Base-by-base conservation (phyloP, 495 filamentous ascomycete species). In the Diplogelasinospora grovesii region DNA sequence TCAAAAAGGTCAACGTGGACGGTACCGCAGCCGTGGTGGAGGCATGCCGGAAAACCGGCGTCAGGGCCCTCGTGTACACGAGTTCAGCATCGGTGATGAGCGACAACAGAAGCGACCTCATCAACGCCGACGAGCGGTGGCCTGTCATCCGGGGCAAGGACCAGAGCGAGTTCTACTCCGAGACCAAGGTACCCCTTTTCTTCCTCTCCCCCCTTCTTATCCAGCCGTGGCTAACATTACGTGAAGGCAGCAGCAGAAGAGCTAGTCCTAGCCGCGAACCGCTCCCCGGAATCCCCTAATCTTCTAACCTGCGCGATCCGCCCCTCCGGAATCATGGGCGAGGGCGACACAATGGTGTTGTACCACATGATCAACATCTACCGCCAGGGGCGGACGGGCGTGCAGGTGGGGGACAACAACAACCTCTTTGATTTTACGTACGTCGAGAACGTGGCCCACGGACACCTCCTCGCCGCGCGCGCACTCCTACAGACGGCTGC, bases 1-100 rank as follows among this genome's bases (percentile, higher is more conserved):
- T 81, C 64, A 71, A 77, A 40, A 89, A 85, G 66, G 92, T 99
- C 46, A 99, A 97, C 61, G 86, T 99, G 1, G 83, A 85, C 15
- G 92, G 92, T 13, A 96, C 90, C 0, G 78, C 75, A 48, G 82
- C 70, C 14, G 67, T 97, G 14, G 63, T 99, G 31, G 77, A 87
- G 39, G 85, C 82, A 10, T 82, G 83, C 37, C 77, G 78, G 46
- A 73, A 83, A 52, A 73, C 74, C 22, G 80, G 77, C 30, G 89
- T 95, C 52, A 95, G 86, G 66, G 93, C 81, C 0, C 84, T 99
- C 52, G 86, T 99, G 21, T 94, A 93, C 67, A 99, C 93, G 3
- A 93, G 86, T 60, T 89, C 85, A 19, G 86, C 87, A 32, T 89
- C 85, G 36, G 78, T 95, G 24, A 75, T 95, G 39, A 86, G 85